Base-by-base conservation (phyloP, 176 grass and related monocot species). In the Otatea glauca region DNA sequence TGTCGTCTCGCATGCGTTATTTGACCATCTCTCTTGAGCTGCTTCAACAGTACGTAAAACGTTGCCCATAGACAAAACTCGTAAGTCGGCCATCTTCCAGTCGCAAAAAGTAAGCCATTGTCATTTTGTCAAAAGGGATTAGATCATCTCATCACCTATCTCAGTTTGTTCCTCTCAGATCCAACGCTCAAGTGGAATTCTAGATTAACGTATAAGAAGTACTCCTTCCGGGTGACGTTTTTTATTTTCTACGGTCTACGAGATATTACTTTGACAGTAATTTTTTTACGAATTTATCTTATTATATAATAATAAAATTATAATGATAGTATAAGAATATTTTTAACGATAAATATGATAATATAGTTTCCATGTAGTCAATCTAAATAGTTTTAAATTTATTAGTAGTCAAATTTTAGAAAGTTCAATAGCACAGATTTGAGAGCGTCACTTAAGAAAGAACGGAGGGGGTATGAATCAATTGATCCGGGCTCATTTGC, bases 101-200 rank as follows among this genome's bases (percentile, higher is more conserved):
- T 70, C 37, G 15, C 14, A 8, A 71, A 70, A 71, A 4, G 51
- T 42, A 45, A 72, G 80, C 68, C n/a, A 6, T 61, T 15, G 80
- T 5, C 68, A 4, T n/a, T 62, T 62, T 72, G 53, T 72, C 54
- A 70, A 81, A 81, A 18, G 65, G 45, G 47, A 25, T 17, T 6
- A 1, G 47, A 4, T 25, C 78, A 24, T 38, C 35, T 37, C 35
- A 18, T 51, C 43, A 51, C 11, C 23, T 48, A 20, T 9, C 5
- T 49, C 42, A 3, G 32, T 16, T 37, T 9, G 27, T 48, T 0
- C 8, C 20, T 81, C 53, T 55, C 65, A 15, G 2, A 42, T 27
- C 23, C 37, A 71, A 71, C n/a, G 8, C 35, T 3, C 20, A 25
- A n/a, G 12, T 50, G 58, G 42, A 24, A 38, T 63, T 64, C 9